Conservation (phyloP, 2,329 filamentous ascomycete genomes). For the Phialophora expanda region DNA sequence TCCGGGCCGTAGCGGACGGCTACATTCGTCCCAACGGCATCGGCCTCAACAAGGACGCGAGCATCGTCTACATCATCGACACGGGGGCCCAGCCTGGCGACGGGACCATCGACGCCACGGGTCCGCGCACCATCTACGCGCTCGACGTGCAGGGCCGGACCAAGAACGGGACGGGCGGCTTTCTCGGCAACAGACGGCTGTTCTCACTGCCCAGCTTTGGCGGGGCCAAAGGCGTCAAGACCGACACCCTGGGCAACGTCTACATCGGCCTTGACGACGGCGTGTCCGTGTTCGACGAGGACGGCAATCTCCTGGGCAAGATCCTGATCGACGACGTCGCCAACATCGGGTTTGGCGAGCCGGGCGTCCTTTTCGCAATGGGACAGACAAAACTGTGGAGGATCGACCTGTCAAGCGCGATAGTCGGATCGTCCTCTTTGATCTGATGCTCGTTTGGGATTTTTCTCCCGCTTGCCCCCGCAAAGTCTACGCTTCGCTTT, state of each 20-base stretch:
- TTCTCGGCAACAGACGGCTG: slow-evolving; percentile 56
- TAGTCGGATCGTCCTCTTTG: slow-evolving; percentile 1
- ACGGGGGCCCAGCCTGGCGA: slow-evolving; percentile 41
- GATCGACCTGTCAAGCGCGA: background rate
- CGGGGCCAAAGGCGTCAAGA: slow-evolving; percentile 55
- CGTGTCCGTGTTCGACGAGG: slow-evolving; percentile 58
- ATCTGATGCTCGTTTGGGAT: background rate
- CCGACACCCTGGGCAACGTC: slow-evolving; percentile 60
- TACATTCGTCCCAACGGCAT: slow-evolving; percentile 51
- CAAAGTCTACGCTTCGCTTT: too few species aligned
- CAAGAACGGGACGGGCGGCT: slow-evolving; percentile 43
- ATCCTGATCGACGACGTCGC: slow-evolving; percentile 56
- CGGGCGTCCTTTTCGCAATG: slow-evolving; percentile 23
- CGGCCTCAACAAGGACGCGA: slow-evolving; percentile 47
- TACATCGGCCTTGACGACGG: slow-evolving; percentile 62
- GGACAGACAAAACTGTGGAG: slow-evolving; percentile 23
- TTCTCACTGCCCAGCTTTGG: slow-evolving; percentile 58
- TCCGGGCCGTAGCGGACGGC: slow-evolving; percentile 46
- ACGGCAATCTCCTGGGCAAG: slow-evolving; percentile 60
- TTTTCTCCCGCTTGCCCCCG: background rate
- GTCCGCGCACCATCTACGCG: slow-evolving; percentile 43
- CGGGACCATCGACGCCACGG: slow-evolving; percentile 3
- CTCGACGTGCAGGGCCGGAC: slow-evolving; percentile 43
- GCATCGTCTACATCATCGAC: slow-evolving; percentile 49
- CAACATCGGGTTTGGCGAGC: slow-evolving; percentile 55